Base-by-base conservation (phyloP, 140 eudicot genomes). In the Bidens hawaiensis region DNA sequence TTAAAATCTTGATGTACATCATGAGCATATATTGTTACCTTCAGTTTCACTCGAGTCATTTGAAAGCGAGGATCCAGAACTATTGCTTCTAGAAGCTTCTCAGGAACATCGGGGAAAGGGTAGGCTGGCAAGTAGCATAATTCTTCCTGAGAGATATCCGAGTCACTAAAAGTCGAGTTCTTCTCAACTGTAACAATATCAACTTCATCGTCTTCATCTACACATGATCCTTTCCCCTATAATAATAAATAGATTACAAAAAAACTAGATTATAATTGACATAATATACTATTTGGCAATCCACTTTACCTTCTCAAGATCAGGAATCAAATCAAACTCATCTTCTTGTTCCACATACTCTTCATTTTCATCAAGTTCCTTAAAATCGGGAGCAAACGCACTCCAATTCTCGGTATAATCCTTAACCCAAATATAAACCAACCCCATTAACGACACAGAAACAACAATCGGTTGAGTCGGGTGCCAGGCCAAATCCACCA, bases 311-410 rank as follows among this genome's bases (percentile, higher is more conserved):
- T 76, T 82, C 79, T 79, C 91, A 56, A 62, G 50, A 50, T 74
- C 88, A 45, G 96, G 83, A 52, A 75, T 65, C 66, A 90, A 60
- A 84, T 90, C 96, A 64, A 90, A 90, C 58, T 90, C 97, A 69
- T 90, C 96, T 54, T 90, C 97, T 55, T 83, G 80, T 80, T 90
- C 97, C 53, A 90, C 91, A 74, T 82, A 90, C 81, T 87, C 97
- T 69, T 87, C 97, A 67, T 90, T 90, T 62, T 84, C 83, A 69
- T 87, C 96, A 43, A 90, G 96, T 82, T 90, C 94, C 64, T 74
- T 82, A 55, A 77, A 90, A 69, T 87, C 91, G 1, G 96, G 97
- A 67, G 90, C 89, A 82, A 90, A 90, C 6, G 88, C 96, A 76
- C 97, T 90, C 96, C 94, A 90, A 73, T 82, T 80, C 63, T 90